Conservation (phyloP, 345 rosid genomes). For the Populus simonii region DNA sequence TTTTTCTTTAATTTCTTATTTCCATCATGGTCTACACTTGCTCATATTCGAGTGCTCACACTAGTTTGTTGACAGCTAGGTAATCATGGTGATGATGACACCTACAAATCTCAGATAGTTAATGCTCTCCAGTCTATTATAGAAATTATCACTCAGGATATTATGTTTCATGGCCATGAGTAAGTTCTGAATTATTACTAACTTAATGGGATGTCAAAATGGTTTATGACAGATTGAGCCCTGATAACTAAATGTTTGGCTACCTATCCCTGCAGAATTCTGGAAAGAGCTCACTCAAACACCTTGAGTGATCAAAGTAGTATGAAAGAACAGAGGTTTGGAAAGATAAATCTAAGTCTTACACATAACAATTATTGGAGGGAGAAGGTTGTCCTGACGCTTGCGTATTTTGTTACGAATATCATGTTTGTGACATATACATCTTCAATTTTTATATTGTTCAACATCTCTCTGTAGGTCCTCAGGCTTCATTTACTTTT, state of each 20-base stretch:
- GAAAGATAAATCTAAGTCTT: slow-evolving; percentile 44
- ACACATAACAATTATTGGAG: slow-evolving; percentile 35
- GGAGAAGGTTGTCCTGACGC: slow-evolving; percentile 59
- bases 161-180: slow-evolving; percentile 68
- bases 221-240: background rate
- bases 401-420: background rate
- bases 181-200: slow-evolving; percentile 44
- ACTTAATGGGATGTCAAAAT: slow-evolving; percentile 2
- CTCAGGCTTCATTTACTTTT: slow-evolving; percentile 73
- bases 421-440: background rate
- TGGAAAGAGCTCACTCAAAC: slow-evolving; percentile 40
- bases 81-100: slow-evolving; percentile 35
- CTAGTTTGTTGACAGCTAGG: slow-evolving; percentile 44
- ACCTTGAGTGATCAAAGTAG: slow-evolving; percentile 18
- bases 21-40: background rate
- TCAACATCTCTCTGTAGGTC: slow-evolving; percentile 42
- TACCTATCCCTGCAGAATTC: slow-evolving; percentile 44
- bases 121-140: slow-evolving; percentile 88
- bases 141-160: slow-evolving; percentile 75
- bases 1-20: slow-evolving; percentile 5
- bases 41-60: slow-evolving; percentile 9
- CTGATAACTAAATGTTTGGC: slow-evolving; percentile 8
- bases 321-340: slow-evolving; percentile 70
- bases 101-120: slow-evolving; percentile 66
- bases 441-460: slow-evolving; percentile 14